Conservation (phyloP, 495 filamentous ascomycete species). For the Sphaerosporella brunnea region DNA sequence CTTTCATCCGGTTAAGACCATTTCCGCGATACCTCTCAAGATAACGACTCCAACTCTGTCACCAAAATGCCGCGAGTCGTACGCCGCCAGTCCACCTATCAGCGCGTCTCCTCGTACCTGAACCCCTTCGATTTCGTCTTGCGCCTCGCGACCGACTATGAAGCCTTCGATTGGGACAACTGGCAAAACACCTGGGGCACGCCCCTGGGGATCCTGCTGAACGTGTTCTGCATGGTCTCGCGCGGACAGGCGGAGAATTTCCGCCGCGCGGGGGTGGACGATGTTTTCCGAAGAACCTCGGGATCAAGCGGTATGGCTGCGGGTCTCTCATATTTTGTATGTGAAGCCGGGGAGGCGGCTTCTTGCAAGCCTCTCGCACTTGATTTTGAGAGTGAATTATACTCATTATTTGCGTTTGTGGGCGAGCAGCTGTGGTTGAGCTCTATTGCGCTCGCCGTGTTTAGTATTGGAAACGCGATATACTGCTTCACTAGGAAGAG, state of each 20-base stretch:
- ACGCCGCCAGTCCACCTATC: conserved; percentile 52
- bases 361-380: conserved; percentile 6
- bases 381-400: conserved; percentile 4
- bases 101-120: conserved; percentile 60
- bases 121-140: conserved; percentile 79
- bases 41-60: neutral
- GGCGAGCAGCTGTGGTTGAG: conserved; percentile 14
- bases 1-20: no score
- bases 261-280: conserved; percentile 38
- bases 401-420: conserved; percentile 6
- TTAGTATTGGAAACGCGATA: conserved; percentile 54
- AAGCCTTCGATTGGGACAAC: conserved; percentile 75
- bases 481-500: conserved; percentile 72
- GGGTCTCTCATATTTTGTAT: conserved; percentile 62
- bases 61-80: conserved; percentile 53
- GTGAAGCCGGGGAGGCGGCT: conserved; percentile 26
- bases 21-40: neutral
- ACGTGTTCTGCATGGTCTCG: conserved; percentile 64
- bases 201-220: conserved; percentile 54
- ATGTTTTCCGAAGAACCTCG: conserved; percentile 46
- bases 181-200: conserved; percentile 51
- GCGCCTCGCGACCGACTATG: conserved; percentile 76
- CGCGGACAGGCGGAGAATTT: conserved; percentile 47
- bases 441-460: conserved; percentile 23
- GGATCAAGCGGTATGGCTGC: conserved; percentile 44